Percentiles rank a stretch among this genome's conserved stretches.
Evolutionary conservation across 192 early-diverging fungal species (phyloP).

Genomic region (Backusella morwellensis): DNA sequence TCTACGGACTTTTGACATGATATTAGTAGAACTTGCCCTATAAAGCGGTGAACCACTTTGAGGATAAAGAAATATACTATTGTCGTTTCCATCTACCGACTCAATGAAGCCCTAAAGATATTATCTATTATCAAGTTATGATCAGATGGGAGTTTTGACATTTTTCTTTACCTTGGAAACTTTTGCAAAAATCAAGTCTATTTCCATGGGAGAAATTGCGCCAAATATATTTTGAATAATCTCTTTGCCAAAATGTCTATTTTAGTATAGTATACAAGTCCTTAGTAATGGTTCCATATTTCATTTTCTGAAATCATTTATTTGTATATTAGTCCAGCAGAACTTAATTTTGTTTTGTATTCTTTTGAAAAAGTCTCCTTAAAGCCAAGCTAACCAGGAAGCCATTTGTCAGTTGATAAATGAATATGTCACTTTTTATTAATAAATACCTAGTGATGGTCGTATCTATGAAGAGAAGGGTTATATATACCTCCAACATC

Average conservation of each 20-base stretch:
- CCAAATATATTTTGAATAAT: neutral
- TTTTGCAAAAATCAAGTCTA: neutral
- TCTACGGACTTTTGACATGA: constrained; percentile 70
- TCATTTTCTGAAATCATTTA: no score
- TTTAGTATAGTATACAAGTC: neutral
- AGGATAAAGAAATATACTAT: neutral
- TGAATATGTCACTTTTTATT: neutral
- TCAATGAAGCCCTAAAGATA: neutral
- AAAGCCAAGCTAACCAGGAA: no score
- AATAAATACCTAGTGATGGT: constrained; percentile 71
- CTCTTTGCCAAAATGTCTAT: neutral
- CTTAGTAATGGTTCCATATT: no score
- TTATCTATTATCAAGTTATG: neutral
- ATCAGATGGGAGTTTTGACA: neutral
- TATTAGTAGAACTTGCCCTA: constrained; percentile 68
- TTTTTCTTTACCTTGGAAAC: neutral
- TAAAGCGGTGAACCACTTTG: constrained; percentile 58
- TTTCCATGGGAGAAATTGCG: neutral
- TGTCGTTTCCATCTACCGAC: neutral
- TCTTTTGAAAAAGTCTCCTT: no score
- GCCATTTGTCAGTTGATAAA: no score
- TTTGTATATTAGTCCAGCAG: no score
- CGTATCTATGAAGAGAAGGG: constrained; percentile 64
- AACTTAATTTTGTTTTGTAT: no score
- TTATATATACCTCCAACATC: constrained; percentile 88